These are phyloP conservation scores for Phytophthora pisi DNA, from an alignment of 352 stramenopile species.

Conservation along the genomic window DNA sequence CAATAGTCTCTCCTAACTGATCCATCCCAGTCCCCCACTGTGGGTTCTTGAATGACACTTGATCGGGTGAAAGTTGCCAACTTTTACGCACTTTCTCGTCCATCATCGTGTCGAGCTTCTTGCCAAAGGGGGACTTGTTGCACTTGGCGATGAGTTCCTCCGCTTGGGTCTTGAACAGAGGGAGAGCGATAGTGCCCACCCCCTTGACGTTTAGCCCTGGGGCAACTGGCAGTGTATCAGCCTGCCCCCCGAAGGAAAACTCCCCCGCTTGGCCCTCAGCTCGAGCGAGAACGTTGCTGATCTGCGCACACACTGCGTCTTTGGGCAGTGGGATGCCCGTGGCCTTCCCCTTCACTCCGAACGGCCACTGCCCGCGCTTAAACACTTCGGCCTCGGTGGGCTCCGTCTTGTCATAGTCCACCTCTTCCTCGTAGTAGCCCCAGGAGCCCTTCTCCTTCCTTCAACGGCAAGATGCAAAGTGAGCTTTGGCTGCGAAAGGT, in stretches of 20 bases:
- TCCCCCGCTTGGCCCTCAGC: not conserved
- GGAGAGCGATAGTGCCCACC: not conserved
- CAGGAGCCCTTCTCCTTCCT: not conserved
- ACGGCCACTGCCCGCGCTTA: not conserved
- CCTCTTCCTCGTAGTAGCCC: not conserved
- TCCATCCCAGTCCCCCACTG: constrained; percentile 8
- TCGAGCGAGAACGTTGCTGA: not conserved
- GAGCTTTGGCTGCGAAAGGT: not conserved
- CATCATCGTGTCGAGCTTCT: constrained; percentile 11
- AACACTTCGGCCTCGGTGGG: not conserved
- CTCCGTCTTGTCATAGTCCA: not conserved
- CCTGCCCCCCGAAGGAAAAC: not conserved
- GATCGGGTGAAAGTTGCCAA: constrained; percentile 14
- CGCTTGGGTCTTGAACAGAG: not conserved
- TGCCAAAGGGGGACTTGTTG: not conserved
- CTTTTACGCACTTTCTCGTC: constrained; percentile 21
- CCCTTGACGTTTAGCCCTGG: constrained; percentile 4
- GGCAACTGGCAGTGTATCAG: not conserved
- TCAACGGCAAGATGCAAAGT: not conserved
- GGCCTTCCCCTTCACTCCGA: not conserved
- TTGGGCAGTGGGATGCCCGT: not conserved
- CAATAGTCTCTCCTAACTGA: constrained; percentile 4
- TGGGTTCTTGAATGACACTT: not conserved
- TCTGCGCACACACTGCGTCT: not conserved
- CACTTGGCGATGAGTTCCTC: not conserved